Conservation (phyloP, 495 filamentous ascomycete genomes). For the Aspergillus kassunensis region DNA sequence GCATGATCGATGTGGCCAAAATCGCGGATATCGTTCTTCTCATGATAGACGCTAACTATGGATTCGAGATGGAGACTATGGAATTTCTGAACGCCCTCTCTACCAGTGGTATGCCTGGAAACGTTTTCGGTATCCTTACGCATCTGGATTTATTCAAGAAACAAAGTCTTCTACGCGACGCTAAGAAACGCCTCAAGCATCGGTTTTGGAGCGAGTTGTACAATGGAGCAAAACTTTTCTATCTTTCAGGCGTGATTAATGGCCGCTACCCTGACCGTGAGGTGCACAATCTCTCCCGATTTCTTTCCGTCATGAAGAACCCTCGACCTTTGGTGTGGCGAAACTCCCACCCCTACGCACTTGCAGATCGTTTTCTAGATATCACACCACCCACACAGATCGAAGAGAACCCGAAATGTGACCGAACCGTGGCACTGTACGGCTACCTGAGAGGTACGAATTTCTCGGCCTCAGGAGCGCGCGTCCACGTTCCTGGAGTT, state of each 20-base stretch:
- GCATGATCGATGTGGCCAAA: slow-evolving; percentile 93
- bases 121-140: slow-evolving; percentile 94
- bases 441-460: slow-evolving; percentile 96
- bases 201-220: slow-evolving; percentile 96
- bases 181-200: slow-evolving; percentile 94
- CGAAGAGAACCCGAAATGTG: slow-evolving; percentile 82
- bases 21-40: slow-evolving; percentile 94
- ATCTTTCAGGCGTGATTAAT: slow-evolving; percentile 91
- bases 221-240: slow-evolving; percentile 94
- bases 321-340: slow-evolving; percentile 94
- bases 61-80: slow-evolving; percentile 99
- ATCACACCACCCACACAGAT: slow-evolving; percentile 87
- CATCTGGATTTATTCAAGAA: slow-evolving; percentile 95
- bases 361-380: slow-evolving; percentile 92
- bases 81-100: slow-evolving; percentile 92
- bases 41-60: slow-evolving; percentile 97
- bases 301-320: slow-evolving; percentile 98
- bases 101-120: slow-evolving; percentile 92
- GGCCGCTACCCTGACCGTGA: slow-evolving; percentile 95
- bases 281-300: slow-evolving; percentile 89
- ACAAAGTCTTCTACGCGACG: slow-evolving; percentile 78
- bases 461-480: slow-evolving; percentile 78
- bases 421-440: slow-evolving; percentile 85
- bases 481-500: slow-evolving; percentile 88
- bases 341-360: slow-evolving; percentile 87